Evolutionary conservation across 139 green algal genomes (phyloP).

Genomic region (Chlorella sp.): DNA sequence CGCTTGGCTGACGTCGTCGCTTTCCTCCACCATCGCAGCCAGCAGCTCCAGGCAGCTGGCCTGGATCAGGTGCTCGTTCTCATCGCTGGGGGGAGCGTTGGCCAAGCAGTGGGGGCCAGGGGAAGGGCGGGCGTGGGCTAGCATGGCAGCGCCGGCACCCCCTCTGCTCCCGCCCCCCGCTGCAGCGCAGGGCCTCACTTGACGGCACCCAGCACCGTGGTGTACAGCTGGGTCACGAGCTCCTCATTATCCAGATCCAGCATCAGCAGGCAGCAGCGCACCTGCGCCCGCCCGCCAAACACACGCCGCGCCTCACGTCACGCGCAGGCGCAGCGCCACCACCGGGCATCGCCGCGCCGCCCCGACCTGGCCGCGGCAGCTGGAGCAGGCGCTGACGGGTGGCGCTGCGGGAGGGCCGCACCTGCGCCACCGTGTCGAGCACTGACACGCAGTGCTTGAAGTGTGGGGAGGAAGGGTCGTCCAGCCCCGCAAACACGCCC

Average conservation of each 20-base stretch:
- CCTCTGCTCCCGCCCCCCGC: too few relatives aligned
- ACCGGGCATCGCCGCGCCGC: too few relatives aligned
- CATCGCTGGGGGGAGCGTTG: slow-evolving; percentile 36
- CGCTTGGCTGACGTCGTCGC: slow-evolving; percentile 56
- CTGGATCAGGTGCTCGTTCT: slow-evolving; percentile 40
- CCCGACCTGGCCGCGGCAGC: too few relatives aligned
- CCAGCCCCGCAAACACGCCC: slow-evolving; percentile 49
- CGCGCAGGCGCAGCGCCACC: too few relatives aligned
- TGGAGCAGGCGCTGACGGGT: too few relatives aligned
- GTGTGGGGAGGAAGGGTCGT: slow-evolving; percentile 40
- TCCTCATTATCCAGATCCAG: slow-evolving; percentile 60
- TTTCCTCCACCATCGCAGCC: slow-evolving; percentile 58
- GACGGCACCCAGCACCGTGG: slow-evolving; percentile 47
- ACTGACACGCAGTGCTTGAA: slow-evolving; percentile 57
- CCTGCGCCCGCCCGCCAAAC: too few relatives aligned
- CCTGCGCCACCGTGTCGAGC: slow-evolving; percentile 59
- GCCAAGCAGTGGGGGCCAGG: too few relatives aligned
- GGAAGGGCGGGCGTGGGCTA: neutral
- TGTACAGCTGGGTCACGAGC: slow-evolving; percentile 46
- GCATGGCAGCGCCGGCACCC: too few relatives aligned
- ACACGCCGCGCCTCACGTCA: too few relatives aligned
- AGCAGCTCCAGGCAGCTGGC: slow-evolving; percentile 41
- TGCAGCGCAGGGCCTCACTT: too few relatives aligned
- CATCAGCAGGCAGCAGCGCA: slow-evolving; percentile 63
- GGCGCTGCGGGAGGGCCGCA: neutral